Base-by-base conservation (phyloP, 1,139 yeast species). In the Lodderomyces margitis region DNA sequence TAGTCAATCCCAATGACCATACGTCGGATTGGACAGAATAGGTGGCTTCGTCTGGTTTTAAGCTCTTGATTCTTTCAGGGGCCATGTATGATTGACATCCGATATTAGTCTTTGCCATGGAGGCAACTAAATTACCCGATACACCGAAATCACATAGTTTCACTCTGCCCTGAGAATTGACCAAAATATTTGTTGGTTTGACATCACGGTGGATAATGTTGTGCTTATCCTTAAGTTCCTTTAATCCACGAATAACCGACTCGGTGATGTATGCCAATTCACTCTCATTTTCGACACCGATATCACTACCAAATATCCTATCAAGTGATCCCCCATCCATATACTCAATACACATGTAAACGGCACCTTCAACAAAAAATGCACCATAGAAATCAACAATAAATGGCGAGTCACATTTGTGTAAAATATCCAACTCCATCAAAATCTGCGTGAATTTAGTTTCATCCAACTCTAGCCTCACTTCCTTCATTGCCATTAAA, bases 1-100 rank as follows among this genome's bases (percentile, higher is more conserved):
- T 80, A 21, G 95, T 83, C 45, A 92, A 71, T 1, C 98, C 99
- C 35, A 92, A 66, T 0, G 97, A 88, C 98, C 99, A 92, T 46
- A 92, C 81, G 63, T 94, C 99, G 9, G 95, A 84, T 59, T 92
- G 97, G 10, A 89, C 96, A 1, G 97, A 83, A 63, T 92, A 92
- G 0, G 95, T 82, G 15, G 80, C 74, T 51, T 81, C 92, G 57
- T 85, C 91, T 3, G 76, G 76, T 37, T 55, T 68, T 38, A 63
- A 47, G 2, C 68, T 58, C 61, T 85, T 83, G 56, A 92, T 94
- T 57, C 99, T 77, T 62, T 92, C 99, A 1, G 99, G 99, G 0
- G 98, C 98, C 98, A 94, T 94, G 64, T 92, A 92, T 4, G 96
- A 87, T 64, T 92, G 98, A 62, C 98, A 94, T 5, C 99, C 99